Evolutionary conservation across 305 asterid genomes (phyloP), one percentile per base, ranked within the genome.

Genomic region (Fraxinus ornus): DNA sequence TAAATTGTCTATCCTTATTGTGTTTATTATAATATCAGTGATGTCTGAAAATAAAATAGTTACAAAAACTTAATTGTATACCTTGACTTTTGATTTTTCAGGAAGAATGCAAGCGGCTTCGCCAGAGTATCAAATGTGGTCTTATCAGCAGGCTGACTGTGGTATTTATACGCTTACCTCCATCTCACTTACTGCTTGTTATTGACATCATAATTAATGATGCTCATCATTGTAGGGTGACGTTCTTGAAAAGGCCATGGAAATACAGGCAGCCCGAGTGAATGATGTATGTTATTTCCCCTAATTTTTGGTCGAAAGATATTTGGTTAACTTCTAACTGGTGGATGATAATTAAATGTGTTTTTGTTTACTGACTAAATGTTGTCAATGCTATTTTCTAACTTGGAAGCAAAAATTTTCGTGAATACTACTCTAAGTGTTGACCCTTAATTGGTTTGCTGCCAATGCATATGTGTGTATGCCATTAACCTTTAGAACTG

Each of bases 21-120:
- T 55, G 15, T 52, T 4, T 77, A 36, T 77, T 87, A 73, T 57
- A 37, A n/a, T 55, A 22, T 57, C 41, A 76, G 28, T 8, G 10
- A 76, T 36, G 5, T 64, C 26, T 81, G 17, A 7, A 77, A 12
- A 37, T 80, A n/a, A 76, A 37, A 7, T 55, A 24, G 49, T n/a
- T 49, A n/a, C 26, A 24, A 64, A 62, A 24, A 24, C 35, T 64
- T 64, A 24, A 64, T 64, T 64, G 73, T 64, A 9, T 64, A 55
- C 68, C 68, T 52, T 17, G 24, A 17, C 24, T 60, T 70, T 57
- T 79, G 71, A 70, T 80, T 77, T 88, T 74, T 81, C 90, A 97
- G 99, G 99, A 97, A 85, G 99, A 97, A 91, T 97, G 99, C 94
- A 95, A 92, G 88, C 97, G 99, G 57, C 93, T 97, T 75, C 97